Percentiles rank a stretch among this genome's conserved stretches.
phyloP scores from a whole-genome alignment of 164 flowering plant genomes.

The Vitis amurensis region DNA sequence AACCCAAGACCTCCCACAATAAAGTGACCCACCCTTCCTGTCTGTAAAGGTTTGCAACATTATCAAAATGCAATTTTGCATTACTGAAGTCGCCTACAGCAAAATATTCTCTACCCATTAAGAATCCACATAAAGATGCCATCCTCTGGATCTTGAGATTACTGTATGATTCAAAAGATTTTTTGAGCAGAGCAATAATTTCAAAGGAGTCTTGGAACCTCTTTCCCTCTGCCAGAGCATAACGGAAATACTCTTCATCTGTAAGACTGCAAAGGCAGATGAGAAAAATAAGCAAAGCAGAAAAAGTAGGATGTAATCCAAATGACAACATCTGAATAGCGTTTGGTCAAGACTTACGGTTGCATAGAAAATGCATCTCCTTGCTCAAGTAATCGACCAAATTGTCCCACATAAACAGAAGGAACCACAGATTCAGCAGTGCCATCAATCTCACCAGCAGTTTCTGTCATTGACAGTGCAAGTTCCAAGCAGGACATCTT shows the following conservation, averaged over 20 bases:
- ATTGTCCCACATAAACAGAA: slow-evolving; percentile 86
- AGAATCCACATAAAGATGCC: slow-evolving; percentile 66
- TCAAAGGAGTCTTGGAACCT: slow-evolving; percentile 86
- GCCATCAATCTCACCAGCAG: slow-evolving; percentile 39
- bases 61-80: slow-evolving; percentile 68
- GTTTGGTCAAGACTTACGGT: slow-evolving; percentile 49
- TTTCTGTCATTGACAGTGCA: slow-evolving; percentile 56
- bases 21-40: slow-evolving; percentile 87
- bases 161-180: slow-evolving; percentile 63
- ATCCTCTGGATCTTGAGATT: slow-evolving; percentile 59
- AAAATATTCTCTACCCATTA: slow-evolving; percentile 84
- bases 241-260: slow-evolving; percentile 75
- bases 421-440: slow-evolving; percentile 74
- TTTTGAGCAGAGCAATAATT: slow-evolving; percentile 84
- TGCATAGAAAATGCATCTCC: slow-evolving; percentile 56
- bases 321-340: neutral
- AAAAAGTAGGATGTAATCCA: neutral
- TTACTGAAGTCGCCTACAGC: slow-evolving; percentile 49
- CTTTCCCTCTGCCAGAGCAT: slow-evolving; percentile 76
- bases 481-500: slow-evolving; percentile 70
- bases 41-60: slow-evolving; percentile 63
- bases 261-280: slow-evolving; percentile 58
- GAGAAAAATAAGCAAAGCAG: neutral
- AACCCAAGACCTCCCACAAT: slow-evolving; percentile 91
- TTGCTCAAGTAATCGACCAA: slow-evolving; percentile 68